These are phyloP conservation scores for Grigorovia yakushimaensis DNA, from an alignment of 805 yeast species.

Conservation along the genomic window DNA sequence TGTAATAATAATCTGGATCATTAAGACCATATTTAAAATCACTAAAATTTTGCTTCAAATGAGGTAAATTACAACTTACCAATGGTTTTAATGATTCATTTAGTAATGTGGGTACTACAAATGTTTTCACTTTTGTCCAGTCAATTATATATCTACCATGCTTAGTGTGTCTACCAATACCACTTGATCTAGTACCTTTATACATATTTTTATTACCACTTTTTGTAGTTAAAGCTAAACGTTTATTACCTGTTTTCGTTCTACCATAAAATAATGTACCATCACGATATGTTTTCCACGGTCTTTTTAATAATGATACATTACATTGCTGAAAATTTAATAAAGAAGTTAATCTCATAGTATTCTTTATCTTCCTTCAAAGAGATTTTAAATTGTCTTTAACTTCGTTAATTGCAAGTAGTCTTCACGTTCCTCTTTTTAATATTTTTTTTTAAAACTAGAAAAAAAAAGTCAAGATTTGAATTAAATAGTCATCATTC, in stretches of 20 bases:
- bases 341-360: neutral
- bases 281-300: conserved; percentile 81
- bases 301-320: conserved; percentile 51
- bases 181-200: conserved; percentile 94
- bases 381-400: no score
- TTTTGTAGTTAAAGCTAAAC: conserved; percentile 78
- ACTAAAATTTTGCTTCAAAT: conserved; percentile 52
- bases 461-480: neutral
- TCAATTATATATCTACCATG: conserved; percentile 68
- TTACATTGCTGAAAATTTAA: conserved; percentile 33
- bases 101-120: conserved; percentile 58
- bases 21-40: conserved; percentile 66
- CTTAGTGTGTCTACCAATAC: conserved; percentile 72
- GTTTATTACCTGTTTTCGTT: conserved; percentile 69
- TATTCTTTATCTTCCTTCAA: no score
- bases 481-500: neutral
- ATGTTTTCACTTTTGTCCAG: conserved; percentile 84
- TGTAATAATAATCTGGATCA: conserved; percentile 64
- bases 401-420: no score
- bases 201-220: conserved; percentile 90
- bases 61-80: conserved; percentile 66
- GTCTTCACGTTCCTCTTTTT: no score
- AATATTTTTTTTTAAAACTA: no score
- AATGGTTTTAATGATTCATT: conserved; percentile 54
- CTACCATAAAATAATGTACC: conserved; percentile 78